These are phyloP conservation scores for Gossypium ekmanianum DNA, from an alignment of 345 rosid genomes.

Conservation along the genomic window DNA sequence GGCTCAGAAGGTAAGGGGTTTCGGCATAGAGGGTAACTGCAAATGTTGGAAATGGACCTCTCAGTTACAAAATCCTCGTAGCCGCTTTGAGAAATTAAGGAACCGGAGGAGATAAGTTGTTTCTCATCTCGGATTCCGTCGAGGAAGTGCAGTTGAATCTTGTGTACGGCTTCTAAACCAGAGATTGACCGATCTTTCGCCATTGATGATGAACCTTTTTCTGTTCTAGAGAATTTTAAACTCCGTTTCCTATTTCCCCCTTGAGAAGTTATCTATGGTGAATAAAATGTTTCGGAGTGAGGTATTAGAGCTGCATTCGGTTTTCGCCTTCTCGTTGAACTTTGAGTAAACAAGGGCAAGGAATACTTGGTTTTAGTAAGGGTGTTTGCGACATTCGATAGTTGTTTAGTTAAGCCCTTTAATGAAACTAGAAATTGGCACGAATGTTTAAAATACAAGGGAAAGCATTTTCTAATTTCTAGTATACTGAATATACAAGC, in stretches of 20 bases:
- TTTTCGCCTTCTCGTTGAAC: not conserved
- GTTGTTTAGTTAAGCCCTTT: too few species aligned
- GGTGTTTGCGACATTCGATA: not conserved
- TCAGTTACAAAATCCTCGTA: conserved; percentile 67
- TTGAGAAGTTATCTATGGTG: not conserved
- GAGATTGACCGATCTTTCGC: conserved; percentile 29
- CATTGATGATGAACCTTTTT: conserved; percentile 18
- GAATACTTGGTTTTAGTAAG: not conserved
- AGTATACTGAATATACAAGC: too few species aligned
- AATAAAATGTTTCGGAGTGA: not conserved
- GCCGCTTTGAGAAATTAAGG: conserved; percentile 55
- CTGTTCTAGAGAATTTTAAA: not conserved
- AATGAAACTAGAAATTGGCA: too few species aligned
- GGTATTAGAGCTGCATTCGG: not conserved
- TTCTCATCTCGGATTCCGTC: conserved; percentile 53
- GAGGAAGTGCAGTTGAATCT: conserved; percentile 57
- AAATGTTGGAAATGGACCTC: conserved; percentile 50
- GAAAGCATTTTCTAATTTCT: not conserved
- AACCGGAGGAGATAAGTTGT: conserved; percentile 61
- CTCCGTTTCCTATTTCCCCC: not conserved
- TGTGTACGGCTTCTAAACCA: conserved; percentile 52
- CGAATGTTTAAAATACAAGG: not conserved
- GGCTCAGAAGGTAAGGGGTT: conserved; percentile 44
- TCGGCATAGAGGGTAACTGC: conserved; percentile 73
- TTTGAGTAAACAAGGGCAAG: not conserved